These are phyloP conservation scores for Globisporangium irregulare DNA, from an alignment of 352 stramenopile species.

Conservation along the genomic window DNA sequence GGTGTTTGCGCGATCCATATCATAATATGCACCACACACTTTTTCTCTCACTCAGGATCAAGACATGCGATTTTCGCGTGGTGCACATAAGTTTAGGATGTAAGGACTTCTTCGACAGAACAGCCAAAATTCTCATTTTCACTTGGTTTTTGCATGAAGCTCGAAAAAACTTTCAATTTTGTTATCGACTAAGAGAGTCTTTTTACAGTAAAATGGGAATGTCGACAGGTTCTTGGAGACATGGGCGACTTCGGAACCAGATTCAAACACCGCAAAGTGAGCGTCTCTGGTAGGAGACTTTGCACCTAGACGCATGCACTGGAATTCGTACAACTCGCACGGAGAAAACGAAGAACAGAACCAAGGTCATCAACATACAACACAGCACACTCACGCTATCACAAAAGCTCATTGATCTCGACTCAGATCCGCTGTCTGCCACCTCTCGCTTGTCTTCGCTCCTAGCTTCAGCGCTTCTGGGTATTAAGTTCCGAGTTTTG, in stretches of 20 bases:
- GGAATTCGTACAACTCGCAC: neutral
- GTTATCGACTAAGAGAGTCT: too few species aligned
- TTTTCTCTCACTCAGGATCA: neutral
- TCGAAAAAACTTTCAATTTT: too few species aligned
- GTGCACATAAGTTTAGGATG: neutral
- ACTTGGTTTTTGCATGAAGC: too few species aligned
- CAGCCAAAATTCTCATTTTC: too few species aligned
- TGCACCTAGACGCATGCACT: neutral
- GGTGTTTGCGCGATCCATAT: conserved; percentile 4
- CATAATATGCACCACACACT: neutral
- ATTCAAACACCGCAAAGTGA: neutral
- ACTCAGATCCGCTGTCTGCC: neutral
- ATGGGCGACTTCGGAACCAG: neutral
- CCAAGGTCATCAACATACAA: neutral
- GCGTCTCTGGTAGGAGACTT: neutral
- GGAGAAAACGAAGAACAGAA: neutral
- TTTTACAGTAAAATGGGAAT: too few species aligned
- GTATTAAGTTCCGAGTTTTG: neutral
- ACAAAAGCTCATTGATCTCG: neutral
- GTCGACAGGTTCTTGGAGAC: neutral
- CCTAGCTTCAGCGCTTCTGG: neutral
- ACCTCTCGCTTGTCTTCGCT: neutral
- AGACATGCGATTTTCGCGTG: neutral
- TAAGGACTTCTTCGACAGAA: neutral
- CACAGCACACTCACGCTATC: neutral